Conservation (phyloP, 495 filamentous ascomycete genomes). For the Cenococcum geophilum region DNA sequence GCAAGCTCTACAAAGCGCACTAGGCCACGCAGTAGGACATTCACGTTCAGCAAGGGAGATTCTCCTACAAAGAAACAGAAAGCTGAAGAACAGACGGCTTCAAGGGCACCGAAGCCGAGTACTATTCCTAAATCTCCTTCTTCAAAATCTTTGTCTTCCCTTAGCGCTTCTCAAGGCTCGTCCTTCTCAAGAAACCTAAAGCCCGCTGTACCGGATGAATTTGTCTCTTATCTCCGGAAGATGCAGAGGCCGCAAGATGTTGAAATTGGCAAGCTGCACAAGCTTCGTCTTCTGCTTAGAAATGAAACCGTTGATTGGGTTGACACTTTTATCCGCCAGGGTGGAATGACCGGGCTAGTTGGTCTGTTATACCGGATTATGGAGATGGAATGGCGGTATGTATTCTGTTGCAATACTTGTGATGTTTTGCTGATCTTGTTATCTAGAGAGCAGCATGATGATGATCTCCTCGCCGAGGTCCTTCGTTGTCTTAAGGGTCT, state of each 20-base stretch:
- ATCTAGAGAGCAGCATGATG: slow-evolving; percentile 88
- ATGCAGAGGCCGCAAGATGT: slow-evolving; percentile 72
- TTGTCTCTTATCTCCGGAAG: slow-evolving; percentile 71
- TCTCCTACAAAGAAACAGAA: slow-evolving; percentile 58
- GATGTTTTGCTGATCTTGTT: slow-evolving; percentile 22
- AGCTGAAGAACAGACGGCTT: slow-evolving; percentile 38
- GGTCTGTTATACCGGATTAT: slow-evolving; percentile 81
- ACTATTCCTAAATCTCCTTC: slow-evolving; percentile 43
- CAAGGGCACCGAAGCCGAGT: slow-evolving; percentile 42
- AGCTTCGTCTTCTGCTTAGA: slow-evolving; percentile 79
- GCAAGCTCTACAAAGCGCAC: slow-evolving; percentile 30
- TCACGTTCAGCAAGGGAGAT: slow-evolving; percentile 61
- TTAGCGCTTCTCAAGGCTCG: slow-evolving; percentile 37
- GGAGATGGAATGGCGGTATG: slow-evolving; percentile 92
- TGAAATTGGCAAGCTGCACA: slow-evolving; percentile 91
- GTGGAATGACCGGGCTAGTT: slow-evolving; percentile 89
- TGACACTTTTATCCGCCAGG: slow-evolving; percentile 77
- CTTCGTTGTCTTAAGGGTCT: slow-evolving; percentile 91
- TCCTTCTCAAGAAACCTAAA: slow-evolving; percentile 37
- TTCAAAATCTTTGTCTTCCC: slow-evolving; percentile 45
- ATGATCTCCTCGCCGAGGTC: slow-evolving; percentile 83
- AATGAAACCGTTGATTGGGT: slow-evolving; percentile 97
- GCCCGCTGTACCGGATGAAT: slow-evolving; percentile 59
- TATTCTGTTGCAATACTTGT: slow-evolving; percentile 17
- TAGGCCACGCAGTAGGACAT: slow-evolving; percentile 66